Evolutionary conservation across 1,284 basidiomycete genomes (phyloP), one percentile per base, ranked within the genome.

Genomic region (Moesziomyces globuligerus): DNA sequence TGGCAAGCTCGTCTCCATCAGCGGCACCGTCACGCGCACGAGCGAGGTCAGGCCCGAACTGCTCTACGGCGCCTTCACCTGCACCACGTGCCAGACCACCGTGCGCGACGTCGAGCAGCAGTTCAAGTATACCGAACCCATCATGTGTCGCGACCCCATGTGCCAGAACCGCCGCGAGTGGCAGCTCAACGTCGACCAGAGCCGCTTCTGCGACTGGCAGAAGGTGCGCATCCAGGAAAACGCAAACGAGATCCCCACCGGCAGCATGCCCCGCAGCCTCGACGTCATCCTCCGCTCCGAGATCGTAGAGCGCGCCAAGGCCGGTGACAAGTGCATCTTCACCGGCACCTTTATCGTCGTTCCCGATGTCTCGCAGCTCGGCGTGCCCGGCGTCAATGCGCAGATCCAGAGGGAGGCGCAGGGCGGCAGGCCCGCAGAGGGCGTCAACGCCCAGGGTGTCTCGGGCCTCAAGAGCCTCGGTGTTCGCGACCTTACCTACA

Each of bases 141-240:
- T 89, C 62, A 86, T 98, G 56, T 99, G 96, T 83, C 92, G 91
- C 3, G 98, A 98, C 80, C 89, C 90, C 9, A 90, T 90, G 2
- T 99, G 96, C 79, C 90, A 92, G 47, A 98, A 98, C 83, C 89
- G 93, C 28, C 84, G 86, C 28, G 89, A 88, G 36, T 99, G 95
- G 95, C 90, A 94, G 81, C 87, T 99, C 49, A 92, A 94, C 80
- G 94, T 98, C 52, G 95, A 98, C 81, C 90, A 91, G 58, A 95
- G 93, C 43, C 94, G 94, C 81, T 99, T 99, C 83, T 91, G 92
- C 8, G 96, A 98, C 83, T 98, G 96, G 96, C 96, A 99, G 83
- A 98, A 97, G 83, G 94, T 98, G 40, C 90, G 96, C 51, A 98
- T 98, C 54, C 96, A 99, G 82, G 96, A 98, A 85, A 98, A 98